Evolutionary conservation across 1,284 basidiomycete species (phyloP), one percentile per base, ranked within the genome.

Genomic region (Malassezia dermatis): DNA sequence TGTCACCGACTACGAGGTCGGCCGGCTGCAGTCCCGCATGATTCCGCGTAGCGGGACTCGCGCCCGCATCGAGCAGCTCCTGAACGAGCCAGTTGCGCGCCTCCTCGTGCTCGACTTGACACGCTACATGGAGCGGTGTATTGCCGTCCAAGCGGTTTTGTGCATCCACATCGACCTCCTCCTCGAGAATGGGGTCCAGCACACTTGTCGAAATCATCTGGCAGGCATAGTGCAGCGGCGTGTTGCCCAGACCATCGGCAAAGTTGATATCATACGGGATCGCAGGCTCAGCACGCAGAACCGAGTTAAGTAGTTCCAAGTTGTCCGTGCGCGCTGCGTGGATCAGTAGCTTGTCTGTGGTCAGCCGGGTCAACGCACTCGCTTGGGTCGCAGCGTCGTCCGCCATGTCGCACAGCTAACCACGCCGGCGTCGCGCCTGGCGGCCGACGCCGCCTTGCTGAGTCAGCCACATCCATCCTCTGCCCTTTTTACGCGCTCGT

Each of bases 61-160:
- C 70, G 15, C 70, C 70, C 21, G 68, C 64, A 27, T 67, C 67
- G 46, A 73, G 52, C 3, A 73, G 63, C 51, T 69, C 65, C 28
- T 65, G 58, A 2, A 73, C 69, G 12, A 79, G 66, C 76, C 76
- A 75, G 68, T 70, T 73, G 27, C 86, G 78, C 8, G 82, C 75
- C 37, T 84, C 83, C 6, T 78, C 77, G 55, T 88, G 80, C 59
- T 83, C 63, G 52, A 85, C 76, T 55, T 77, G 75, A 15, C 86
- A 79, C 1, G 88, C 88, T 17, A 88, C 80, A 73, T 91, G 89
- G 10, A 93, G 78, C 1, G 89, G 88, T 0, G 89, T 91, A 32
- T 84, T 83, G 8, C 81, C 81, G 35, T 85, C 82, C 28, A 86
- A 75, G 19, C 81, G 79, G 74, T 90, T 90, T 65, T 83, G 79